A percentile compares a stretch with the other conserved stretches of the same genome.
phyloP scores from a whole-genome alignment of 345 rosid genomes.

The Salix caprea region DNA sequence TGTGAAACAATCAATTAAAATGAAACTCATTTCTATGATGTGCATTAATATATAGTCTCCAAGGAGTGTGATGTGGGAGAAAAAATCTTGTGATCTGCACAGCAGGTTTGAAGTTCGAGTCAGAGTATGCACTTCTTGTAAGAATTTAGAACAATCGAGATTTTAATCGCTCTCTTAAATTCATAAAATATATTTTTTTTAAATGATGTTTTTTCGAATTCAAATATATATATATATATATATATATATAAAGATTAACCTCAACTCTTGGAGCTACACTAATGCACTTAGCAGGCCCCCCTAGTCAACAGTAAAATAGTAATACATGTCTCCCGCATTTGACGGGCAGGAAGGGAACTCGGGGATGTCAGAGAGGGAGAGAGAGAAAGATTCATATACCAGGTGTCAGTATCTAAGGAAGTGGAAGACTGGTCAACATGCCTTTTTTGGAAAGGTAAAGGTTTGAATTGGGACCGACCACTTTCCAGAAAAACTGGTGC shows the following conservation, averaged over 20 bases:
- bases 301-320: no score
- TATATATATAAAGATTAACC: no score
- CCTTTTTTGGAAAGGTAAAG: constrained; percentile 7
- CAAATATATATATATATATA: no score
- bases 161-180: no score
- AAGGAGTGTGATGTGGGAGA: no score
- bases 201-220: fast-evolving
- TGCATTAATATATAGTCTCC: no score
- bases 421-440: constrained; percentile 16
- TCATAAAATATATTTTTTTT: no score
- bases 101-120: fast-evolving
- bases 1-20: no score
- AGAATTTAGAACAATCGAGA: fast-evolving
- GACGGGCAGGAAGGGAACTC: background rate
- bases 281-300: no score
- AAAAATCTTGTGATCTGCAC: fast-evolving
- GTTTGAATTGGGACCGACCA: background rate
- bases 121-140: fast-evolving
- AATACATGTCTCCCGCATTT: constrained; percentile 11
- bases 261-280: no score
- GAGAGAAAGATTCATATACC: background rate
- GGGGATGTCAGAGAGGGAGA: background rate
- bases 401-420: background rate
- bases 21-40: no score
- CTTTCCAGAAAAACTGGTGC: background rate